phyloP scores from a whole-genome alignment of 177 flowering plant genomes.

The Vitis hybrid region DNA sequence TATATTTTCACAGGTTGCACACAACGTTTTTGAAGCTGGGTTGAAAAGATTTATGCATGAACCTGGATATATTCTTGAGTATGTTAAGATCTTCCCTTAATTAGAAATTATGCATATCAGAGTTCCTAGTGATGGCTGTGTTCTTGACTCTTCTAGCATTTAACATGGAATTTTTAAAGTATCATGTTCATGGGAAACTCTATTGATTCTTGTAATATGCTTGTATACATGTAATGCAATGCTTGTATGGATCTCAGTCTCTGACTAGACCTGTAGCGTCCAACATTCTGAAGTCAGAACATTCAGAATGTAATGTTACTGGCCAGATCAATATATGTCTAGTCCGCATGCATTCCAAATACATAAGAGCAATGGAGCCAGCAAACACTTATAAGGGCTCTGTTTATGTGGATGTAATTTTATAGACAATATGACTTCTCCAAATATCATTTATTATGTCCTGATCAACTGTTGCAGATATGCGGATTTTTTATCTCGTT shows the following conservation, averaged over 20 bases:
- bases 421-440: not conserved
- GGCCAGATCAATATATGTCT: not conserved
- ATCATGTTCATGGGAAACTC: not conserved
- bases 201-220: not conserved
- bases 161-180: not conserved
- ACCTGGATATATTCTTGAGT: constrained; percentile 94
- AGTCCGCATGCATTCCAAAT: not conserved
- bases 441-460: constrained; percentile 3
- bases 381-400: not conserved
- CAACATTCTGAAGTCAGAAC: not conserved
- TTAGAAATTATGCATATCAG: not conserved
- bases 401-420: not conserved
- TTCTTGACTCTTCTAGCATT: not conserved
- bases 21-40: constrained; percentile 89
- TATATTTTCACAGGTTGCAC: constrained; percentile 67
- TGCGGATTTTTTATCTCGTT: constrained; percentile 88
- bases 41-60: constrained; percentile 91
- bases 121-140: constrained; percentile 2
- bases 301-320: not conserved
- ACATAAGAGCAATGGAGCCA: not conserved
- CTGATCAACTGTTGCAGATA: constrained; percentile 49
- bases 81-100: constrained; percentile 31
- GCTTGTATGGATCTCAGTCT: not conserved
- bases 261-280: not conserved
- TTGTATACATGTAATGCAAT: not conserved